These are phyloP conservation scores for Blastobotrys buckinghamii DNA, from an alignment of 1,139 yeast species.

Conservation along the genomic window DNA sequence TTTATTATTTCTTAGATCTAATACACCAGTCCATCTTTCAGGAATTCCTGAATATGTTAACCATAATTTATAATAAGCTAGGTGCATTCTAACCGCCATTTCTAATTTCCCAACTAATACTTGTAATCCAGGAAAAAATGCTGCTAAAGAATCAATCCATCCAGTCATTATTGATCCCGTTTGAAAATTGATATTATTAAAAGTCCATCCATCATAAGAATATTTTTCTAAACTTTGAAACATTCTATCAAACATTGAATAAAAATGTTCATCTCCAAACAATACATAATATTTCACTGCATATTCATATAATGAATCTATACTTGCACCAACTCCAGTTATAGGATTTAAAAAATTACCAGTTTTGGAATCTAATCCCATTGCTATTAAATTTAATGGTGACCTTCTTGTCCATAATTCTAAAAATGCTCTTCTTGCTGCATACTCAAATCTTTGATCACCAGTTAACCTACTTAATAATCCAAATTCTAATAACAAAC, in stretches of 20 bases:
- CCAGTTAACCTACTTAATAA: conserved; percentile 67
- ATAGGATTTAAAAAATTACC: conserved; percentile 54
- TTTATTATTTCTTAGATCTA: not conserved
- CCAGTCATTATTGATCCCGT: conserved; percentile 47
- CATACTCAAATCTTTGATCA: conserved; percentile 61
- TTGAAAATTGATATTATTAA: conserved; percentile 50
- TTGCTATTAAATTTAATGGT: conserved; percentile 60
- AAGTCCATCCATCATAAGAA: conserved; percentile 50
- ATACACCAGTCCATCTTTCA: conserved; percentile 67
- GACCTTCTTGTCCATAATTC: conserved; percentile 67
- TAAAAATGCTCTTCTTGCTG: conserved; percentile 58
- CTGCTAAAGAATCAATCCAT: conserved; percentile 85
- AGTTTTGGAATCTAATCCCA: conserved; percentile 62
- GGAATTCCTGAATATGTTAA: conserved; percentile 74
- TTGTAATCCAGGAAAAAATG: conserved; percentile 83
- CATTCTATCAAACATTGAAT: conserved; percentile 53
- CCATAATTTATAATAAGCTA: conserved; percentile 75
- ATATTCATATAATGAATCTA: conserved; percentile 91
- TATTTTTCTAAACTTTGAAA: conserved; percentile 52
- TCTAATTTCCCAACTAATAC: conserved; percentile 70
- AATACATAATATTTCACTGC: conserved; percentile 71
- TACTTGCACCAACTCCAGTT: conserved; percentile 85
- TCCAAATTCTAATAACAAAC: conserved; percentile 75
- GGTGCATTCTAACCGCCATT: conserved; percentile 59
- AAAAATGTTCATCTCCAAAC: conserved; percentile 59